Conservation (phyloP, 2,329 filamentous ascomycete species). For the Neocucurbitaria cava region DNA sequence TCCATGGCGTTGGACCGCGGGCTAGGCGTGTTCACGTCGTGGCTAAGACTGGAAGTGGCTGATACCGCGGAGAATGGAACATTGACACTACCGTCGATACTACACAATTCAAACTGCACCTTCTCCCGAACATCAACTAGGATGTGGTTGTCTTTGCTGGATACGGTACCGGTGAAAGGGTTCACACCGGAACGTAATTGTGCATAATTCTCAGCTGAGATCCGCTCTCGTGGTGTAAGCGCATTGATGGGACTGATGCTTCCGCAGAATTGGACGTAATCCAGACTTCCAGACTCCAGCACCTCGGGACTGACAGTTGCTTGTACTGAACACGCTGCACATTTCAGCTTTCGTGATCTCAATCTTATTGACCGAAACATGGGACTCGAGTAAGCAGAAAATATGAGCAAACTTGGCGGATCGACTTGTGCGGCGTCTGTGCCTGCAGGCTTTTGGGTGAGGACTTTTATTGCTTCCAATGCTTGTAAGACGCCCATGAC, state of each 20-base stretch:
- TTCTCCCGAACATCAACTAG: slow-evolving; percentile 85
- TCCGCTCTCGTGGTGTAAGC: slow-evolving; percentile 69
- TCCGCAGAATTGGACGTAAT: slow-evolving; percentile 90
- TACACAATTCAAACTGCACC: slow-evolving; percentile 83
- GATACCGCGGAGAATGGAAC: slow-evolving; percentile 68
- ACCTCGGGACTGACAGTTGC: slow-evolving; percentile 68
- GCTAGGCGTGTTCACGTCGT: neutral
- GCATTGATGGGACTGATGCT: slow-evolving; percentile 61
- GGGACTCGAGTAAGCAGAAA: slow-evolving; percentile 60
- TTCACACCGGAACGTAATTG: slow-evolving; percentile 40
- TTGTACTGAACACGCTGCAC: slow-evolving; percentile 75
- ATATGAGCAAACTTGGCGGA: slow-evolving; percentile 58
- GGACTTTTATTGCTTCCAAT: slow-evolving; percentile 84
- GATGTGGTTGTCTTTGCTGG: slow-evolving; percentile 56
- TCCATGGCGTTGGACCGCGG: slow-evolving; percentile 10
- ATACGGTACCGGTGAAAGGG: slow-evolving; percentile 40
- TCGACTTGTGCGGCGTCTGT: slow-evolving; percentile 16
- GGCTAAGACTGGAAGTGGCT: slow-evolving; percentile 23
- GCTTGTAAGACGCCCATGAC: slow-evolving; percentile 93
- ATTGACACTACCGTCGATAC: slow-evolving; percentile 77
- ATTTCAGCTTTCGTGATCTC: slow-evolving; percentile 71
- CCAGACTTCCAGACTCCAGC: slow-evolving; percentile 70
- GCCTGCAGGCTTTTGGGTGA: slow-evolving; percentile 55
- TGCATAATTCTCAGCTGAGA: slow-evolving; percentile 70
- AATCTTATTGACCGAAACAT: slow-evolving; percentile 79